Conservation (phyloP, 352 stramenopile species). For the Pythium periplocum region DNA sequence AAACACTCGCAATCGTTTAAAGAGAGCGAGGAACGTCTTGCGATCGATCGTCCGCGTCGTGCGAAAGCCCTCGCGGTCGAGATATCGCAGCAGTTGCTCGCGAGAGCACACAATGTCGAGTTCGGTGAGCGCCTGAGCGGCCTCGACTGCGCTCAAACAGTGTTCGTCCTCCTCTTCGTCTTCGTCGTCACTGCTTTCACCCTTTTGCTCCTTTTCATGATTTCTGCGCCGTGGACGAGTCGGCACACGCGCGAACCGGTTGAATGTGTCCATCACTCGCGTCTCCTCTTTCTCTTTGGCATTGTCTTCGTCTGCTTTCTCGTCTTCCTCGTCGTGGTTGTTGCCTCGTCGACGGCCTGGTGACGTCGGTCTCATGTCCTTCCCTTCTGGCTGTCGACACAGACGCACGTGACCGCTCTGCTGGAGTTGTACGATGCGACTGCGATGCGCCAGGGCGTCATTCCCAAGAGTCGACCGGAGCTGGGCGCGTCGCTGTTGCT, state of each 20-base stretch:
- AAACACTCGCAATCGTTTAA: slow-evolving; percentile 34
- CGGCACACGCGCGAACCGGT: slow-evolving; percentile 10
- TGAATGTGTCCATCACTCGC: slow-evolving; percentile 10
- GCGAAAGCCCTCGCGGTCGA: slow-evolving; percentile 41
- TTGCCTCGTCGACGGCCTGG: neutral
- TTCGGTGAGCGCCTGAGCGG: slow-evolving; percentile 65
- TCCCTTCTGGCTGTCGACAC: slow-evolving; percentile 21
- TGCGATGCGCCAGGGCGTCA: slow-evolving; percentile 44
- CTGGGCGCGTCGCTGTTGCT: slow-evolving; percentile 22
- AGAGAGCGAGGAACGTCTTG: slow-evolving; percentile 33
- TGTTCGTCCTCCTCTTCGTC: slow-evolving; percentile 11
- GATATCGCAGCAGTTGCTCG: slow-evolving; percentile 53
- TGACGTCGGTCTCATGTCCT: neutral
- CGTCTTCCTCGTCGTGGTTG: neutral
- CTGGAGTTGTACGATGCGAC: slow-evolving; percentile 68
- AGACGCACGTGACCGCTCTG: slow-evolving; percentile 64
- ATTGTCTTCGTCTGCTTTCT: slow-evolving; percentile 6
- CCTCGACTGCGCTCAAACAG: slow-evolving; percentile 36
- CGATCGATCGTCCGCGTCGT: slow-evolving; percentile 25
- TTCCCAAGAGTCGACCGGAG: slow-evolving; percentile 10
- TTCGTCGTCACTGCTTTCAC: slow-evolving; percentile 25
- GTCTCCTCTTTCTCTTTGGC: slow-evolving; percentile 8
- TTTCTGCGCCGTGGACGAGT: neutral
- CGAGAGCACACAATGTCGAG: slow-evolving; percentile 52
- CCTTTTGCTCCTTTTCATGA: slow-evolving; percentile 25